These are phyloP conservation scores for Fraxinus floribunda DNA, from an alignment of 305 asterid species.

Conservation along the genomic window DNA sequence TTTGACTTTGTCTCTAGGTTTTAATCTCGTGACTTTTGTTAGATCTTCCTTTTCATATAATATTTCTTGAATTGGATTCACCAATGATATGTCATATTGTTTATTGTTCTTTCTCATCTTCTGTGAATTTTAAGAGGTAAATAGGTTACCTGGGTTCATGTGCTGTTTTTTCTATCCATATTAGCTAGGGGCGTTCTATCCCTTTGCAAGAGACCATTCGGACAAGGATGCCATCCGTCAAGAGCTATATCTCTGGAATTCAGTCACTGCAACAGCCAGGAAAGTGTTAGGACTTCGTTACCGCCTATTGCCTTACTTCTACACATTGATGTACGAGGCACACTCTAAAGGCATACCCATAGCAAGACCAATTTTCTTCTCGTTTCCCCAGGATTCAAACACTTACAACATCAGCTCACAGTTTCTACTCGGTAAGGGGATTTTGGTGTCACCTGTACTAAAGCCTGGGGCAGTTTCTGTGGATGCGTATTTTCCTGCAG, in stretches of 20 bases:
- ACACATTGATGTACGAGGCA: slow-evolving; percentile 70
- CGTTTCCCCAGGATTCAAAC: slow-evolving; percentile 59
- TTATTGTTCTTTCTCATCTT: not conserved
- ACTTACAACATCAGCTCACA: slow-evolving; percentile 65
- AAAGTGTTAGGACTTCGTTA: slow-evolving; percentile 73
- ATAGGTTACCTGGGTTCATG: not conserved
- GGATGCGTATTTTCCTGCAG: slow-evolving; percentile 70
- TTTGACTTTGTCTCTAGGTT: not conserved
- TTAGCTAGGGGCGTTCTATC: slow-evolving; percentile 91
- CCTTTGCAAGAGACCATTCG: slow-evolving; percentile 80
- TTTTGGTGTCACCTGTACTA: slow-evolving; percentile 74
- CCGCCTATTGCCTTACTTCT: slow-evolving; percentile 65
- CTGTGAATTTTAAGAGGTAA: not conserved
- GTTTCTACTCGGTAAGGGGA: slow-evolving; percentile 68
- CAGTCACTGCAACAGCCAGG: slow-evolving; percentile 74
- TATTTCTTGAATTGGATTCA: not conserved
- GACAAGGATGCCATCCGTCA: slow-evolving; percentile 40
- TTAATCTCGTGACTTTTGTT: not conserved
- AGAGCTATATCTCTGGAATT: slow-evolving; percentile 75
- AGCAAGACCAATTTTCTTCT: slow-evolving; percentile 79
- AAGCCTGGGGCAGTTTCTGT: slow-evolving; percentile 47
- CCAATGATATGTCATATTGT: not conserved
- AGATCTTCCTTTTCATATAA: not conserved
- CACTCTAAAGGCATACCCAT: slow-evolving; percentile 68
- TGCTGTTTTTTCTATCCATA: not conserved